These are phyloP conservation scores for Drechslera avenae DNA, from an alignment of 2,329 filamentous ascomycete genomes.

Conservation along the genomic window DNA sequence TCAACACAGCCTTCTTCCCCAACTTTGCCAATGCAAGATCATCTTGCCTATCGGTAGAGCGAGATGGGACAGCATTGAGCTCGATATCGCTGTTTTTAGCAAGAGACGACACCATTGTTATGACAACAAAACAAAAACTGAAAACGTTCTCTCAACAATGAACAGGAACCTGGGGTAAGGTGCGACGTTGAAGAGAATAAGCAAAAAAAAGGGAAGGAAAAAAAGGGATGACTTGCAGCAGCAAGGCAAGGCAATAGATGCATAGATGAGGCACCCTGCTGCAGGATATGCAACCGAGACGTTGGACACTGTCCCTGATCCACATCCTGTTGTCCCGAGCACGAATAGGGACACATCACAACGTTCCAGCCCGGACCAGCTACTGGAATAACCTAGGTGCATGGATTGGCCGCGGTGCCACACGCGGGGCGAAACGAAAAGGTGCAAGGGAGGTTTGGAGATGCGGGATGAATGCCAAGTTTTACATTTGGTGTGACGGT, in stretches of 20 bases:
- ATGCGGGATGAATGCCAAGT: background rate
- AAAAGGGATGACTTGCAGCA: background rate
- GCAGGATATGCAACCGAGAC: constrained; percentile 6
- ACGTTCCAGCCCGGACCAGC: constrained; percentile 13
- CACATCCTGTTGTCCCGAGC: constrained; percentile 10
- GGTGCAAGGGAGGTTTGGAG: constrained; percentile 12
- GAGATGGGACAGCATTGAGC: constrained; percentile 11
- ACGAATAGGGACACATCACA: constrained; percentile 4
- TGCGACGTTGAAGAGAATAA: background rate
- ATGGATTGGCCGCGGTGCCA: constrained; percentile 2
- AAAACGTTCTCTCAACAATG: background rate
- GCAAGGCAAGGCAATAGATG: background rate
- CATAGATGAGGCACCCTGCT: constrained; percentile 8
- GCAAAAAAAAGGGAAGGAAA: background rate
- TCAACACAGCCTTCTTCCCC: constrained; percentile 33
- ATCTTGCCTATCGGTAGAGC: constrained; percentile 20
- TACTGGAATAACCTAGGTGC: constrained; percentile 18
- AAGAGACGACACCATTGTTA: constrained; percentile 15
- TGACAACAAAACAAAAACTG: background rate
- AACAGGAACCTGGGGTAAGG: background rate
- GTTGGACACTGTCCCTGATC: constrained; percentile 4
- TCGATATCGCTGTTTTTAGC: constrained; percentile 21
- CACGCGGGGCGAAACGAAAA: constrained; percentile 10
- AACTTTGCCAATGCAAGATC: constrained; percentile 26
- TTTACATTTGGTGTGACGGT: background rate